A percentile compares a stretch with the other conserved stretches of the same genome.
Conservation (phyloP, 495 filamentous ascomycete species). For the Endocarpon pusillum region DNA sequence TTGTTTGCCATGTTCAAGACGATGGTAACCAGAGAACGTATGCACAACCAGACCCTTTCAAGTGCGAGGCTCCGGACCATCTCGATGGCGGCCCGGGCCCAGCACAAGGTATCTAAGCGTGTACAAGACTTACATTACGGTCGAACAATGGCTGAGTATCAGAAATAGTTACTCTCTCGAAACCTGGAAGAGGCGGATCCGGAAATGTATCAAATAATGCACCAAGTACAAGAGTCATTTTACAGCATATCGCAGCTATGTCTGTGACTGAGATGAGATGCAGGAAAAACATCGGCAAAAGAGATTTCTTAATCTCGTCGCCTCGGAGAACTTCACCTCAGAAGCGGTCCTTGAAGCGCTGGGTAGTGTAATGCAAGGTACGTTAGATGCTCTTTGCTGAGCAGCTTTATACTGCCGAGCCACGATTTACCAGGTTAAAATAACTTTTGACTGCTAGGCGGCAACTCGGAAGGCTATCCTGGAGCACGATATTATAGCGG, state of each 20-base stretch:
- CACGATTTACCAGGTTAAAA: constrained; percentile 44
- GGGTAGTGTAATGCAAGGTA: constrained; percentile 97
- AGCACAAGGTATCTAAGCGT: too few species aligned
- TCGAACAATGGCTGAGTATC: too few species aligned
- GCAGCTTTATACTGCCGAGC: too few species aligned
- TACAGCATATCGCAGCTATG: background rate
- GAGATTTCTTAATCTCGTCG: constrained; percentile 96
- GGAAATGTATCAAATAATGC: constrained; percentile 66
- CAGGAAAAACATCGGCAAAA: constrained; percentile 92
- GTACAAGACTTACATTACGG: too few species aligned
- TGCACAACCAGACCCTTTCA: too few species aligned
- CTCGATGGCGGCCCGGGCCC: too few species aligned
- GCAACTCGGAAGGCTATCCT: constrained; percentile 97
- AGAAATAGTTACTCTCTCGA: constrained; percentile 53
- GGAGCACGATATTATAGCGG: constrained; percentile 95
- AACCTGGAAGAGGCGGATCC: constrained; percentile 75
- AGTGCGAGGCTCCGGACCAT: too few species aligned
- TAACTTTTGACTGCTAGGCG: constrained; percentile 40
- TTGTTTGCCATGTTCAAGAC: too few species aligned
- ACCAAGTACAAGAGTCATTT: constrained; percentile 46
- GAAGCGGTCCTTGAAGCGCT: constrained; percentile 92
- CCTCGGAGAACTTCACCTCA: constrained; percentile 98
- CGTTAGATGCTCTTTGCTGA: constrained; percentile 15
- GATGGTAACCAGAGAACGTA: too few species aligned
- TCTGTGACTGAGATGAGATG: background rate